Evolutionary conservation across 495 filamentous ascomycete species (phyloP), one percentile per base, ranked within the genome.

Genomic region (Bathelium albidoporum): DNA sequence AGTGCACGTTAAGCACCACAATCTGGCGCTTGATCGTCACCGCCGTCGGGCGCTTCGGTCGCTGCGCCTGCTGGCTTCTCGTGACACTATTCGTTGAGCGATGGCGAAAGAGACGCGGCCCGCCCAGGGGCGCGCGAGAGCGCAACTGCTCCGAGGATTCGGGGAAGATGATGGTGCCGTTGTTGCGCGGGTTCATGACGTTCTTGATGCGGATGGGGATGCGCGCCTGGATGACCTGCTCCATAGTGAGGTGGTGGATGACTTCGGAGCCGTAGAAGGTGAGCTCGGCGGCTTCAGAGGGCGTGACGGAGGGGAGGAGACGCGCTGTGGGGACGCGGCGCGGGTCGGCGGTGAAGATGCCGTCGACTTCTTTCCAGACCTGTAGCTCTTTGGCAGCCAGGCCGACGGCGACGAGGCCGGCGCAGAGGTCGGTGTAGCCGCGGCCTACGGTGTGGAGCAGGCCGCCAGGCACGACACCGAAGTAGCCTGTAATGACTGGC

Each of bases 121-220:
- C 79, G 61, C 80, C 77, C 10, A 78, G 76, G 0, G 77, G 77
- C 0, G 76, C 75, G n/a, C 71, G 73, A 55, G 74, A 72, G 58
- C 79, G 77, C 16, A 82, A 62, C 63, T 82, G 77, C 24, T 77
- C 76, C 12, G 73, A 67, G 1, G 78, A 59, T 41, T 75, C 73
- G 1, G 75, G 75, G 68, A 89, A 86, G 66, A 99, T 91, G 60
- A 95, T 80, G 31, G 94, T 99, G 58, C 94, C 94, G 62, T 84
- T 82, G 61, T 89, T 89, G 44, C 85, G 83, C 0, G 95, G 91
- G 69, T 97, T 96, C 78, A 95, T 92, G 71, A 97, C 94, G 73
- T 98, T 97, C 79, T 97, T 97, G 75, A 97, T 97, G 63, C 94
- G 89, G 68, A 97, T 95, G 10, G 88, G 90, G 73, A 97, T 97